Evolutionary conservation across 202 grass and related monocot species (phyloP).

Genomic region (Elaeis oleifera): DNA sequence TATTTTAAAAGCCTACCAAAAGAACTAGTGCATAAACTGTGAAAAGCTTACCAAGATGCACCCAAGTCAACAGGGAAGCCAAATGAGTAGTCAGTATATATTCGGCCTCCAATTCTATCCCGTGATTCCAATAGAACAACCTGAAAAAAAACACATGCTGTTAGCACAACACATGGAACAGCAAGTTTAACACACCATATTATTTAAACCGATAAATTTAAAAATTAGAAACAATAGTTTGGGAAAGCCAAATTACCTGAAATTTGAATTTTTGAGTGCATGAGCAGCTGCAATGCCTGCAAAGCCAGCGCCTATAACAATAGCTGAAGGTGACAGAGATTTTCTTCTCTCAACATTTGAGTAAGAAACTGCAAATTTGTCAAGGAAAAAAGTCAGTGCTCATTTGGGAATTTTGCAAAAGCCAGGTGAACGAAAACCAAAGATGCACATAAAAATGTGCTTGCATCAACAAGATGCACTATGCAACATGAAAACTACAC

Average conservation of each 20-base stretch:
- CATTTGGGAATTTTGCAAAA: neutral
- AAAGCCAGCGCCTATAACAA: slow-evolving; percentile 96
- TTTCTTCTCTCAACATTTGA: slow-evolving; percentile 47
- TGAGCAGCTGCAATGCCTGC: slow-evolving; percentile 90
- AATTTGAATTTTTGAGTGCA: slow-evolving; percentile 78
- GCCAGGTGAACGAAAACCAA: neutral
- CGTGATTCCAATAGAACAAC: slow-evolving; percentile 92
- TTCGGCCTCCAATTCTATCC: slow-evolving; percentile 87
- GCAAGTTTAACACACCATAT: neutral
- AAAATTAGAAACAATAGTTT: neutral
- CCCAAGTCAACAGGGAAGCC: slow-evolving; percentile 96
- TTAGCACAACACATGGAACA: slow-evolving; percentile 4
- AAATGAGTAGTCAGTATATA: slow-evolving; percentile 94
- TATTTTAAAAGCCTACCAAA: neutral
- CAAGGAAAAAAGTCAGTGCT: neutral
- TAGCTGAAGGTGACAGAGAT: slow-evolving; percentile 57
- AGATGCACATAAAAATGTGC: neutral
- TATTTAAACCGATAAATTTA: neutral
- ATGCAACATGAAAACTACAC: too few species aligned
- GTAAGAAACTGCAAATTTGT: slow-evolving; percentile 41
- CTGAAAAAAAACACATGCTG: slow-evolving; percentile 28
- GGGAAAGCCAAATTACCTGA: slow-evolving; percentile 40
- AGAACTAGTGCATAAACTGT: neutral
- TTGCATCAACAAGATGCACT: too few species aligned
- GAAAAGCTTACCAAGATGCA: slow-evolving; percentile 74